Percentiles rank a stretch among this genome's conserved stretches.
Evolutionary conservation across 352 stramenopile genomes (phyloP).

Genomic region (Phytopythium cucurbitacearum): DNA sequence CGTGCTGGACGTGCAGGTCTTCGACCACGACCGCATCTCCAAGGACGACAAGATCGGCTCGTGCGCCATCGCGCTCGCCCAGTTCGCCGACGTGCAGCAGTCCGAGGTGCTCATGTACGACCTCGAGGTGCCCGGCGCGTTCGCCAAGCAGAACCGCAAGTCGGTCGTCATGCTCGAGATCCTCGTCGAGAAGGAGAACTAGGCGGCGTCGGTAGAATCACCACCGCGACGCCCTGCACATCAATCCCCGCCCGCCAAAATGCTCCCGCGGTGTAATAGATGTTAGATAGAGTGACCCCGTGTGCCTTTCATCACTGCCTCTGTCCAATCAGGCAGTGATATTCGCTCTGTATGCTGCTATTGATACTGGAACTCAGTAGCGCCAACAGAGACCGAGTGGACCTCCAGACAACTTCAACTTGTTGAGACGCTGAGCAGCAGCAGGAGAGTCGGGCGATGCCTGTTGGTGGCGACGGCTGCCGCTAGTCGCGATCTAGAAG

Average conservation of each 20-base stretch:
- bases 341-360: too few relatives aligned
- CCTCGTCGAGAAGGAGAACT: constrained; percentile 55
- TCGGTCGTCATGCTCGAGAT: constrained; percentile 74
- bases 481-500: too few relatives aligned
- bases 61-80: constrained; percentile 41
- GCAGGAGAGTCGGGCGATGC: too few relatives aligned
- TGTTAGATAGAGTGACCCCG: neutral
- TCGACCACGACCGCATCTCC: constrained; percentile 71
- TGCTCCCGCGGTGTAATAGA: neutral
- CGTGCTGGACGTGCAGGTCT: constrained; percentile 62
- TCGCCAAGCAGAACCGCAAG: constrained; percentile 64
- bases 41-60: constrained; percentile 79
- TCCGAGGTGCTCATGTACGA: constrained; percentile 64
- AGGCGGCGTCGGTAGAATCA: constrained; percentile 8
- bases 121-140: constrained; percentile 40
- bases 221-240: neutral
- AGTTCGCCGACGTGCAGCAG: constrained; percentile 35
- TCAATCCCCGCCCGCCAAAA: neutral
- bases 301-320: too few relatives aligned
- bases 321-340: too few relatives aligned
- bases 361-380: too few relatives aligned
- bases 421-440: too few relatives aligned
- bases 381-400: too few relatives aligned
- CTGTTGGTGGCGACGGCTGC: too few relatives aligned
- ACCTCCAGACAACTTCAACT: too few relatives aligned